Conservation (phyloP, 2,329 filamentous ascomycete species). For the Aspergillus chevalieri region DNA sequence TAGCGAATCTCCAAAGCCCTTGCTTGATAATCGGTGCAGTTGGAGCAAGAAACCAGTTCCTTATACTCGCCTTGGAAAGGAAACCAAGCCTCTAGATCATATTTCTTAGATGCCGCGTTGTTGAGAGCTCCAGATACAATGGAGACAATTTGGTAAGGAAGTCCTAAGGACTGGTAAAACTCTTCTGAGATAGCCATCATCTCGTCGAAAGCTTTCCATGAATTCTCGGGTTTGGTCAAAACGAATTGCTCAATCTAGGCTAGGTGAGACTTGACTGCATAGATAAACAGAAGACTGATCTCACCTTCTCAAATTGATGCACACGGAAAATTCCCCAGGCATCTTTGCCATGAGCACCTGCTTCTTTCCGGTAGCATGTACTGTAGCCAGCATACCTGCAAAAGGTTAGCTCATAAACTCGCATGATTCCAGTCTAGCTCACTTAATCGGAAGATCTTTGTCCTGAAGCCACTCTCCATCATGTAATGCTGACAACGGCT, state of each 20-base stretch:
- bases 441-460: constrained; percentile 83
- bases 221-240: constrained; percentile 77
- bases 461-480: constrained; percentile 86
- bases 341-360: constrained; percentile 83
- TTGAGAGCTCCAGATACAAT: constrained; percentile 97
- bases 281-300: neutral
- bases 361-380: constrained; percentile 93
- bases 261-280: constrained; percentile 4
- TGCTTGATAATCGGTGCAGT: constrained; percentile 97
- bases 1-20: constrained; percentile 88
- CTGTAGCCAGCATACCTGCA: constrained; percentile 72
- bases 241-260: constrained; percentile 67
- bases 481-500: constrained; percentile 89
- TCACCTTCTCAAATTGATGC: constrained; percentile 91
- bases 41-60: constrained; percentile 93
- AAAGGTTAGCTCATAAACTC: constrained; percentile 7
- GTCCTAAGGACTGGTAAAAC: constrained; percentile 83
- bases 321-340: constrained; percentile 98
- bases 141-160: constrained; percentile 86
- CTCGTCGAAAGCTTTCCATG: constrained; percentile 85
- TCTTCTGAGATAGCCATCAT: constrained; percentile 91
- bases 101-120: constrained; percentile 85
- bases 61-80: constrained; percentile 97
- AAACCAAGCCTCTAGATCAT: constrained; percentile 94
- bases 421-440: constrained; percentile 16